Percentiles rank a stretch among this genome's conserved stretches.
Evolutionary conservation across 1,139 yeast genomes (phyloP).

Genomic region (Geotrichum histeridarum): DNA sequence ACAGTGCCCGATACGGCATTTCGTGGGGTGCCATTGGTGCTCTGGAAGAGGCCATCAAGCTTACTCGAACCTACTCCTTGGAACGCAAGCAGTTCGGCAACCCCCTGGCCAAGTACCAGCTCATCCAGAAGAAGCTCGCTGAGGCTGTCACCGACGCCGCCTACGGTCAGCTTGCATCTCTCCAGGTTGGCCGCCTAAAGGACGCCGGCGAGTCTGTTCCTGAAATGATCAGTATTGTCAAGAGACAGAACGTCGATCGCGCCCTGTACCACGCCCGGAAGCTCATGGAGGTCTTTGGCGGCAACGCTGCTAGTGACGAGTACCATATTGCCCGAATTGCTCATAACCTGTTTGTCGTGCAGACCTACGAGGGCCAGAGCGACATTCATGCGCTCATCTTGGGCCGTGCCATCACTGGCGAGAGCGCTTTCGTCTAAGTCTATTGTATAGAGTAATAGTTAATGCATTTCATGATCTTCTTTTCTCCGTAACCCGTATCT

Average conservation of each 20-base stretch:
- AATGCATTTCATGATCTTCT: background rate
- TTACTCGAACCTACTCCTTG: constrained; percentile 40
- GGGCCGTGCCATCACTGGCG: constrained; percentile 44
- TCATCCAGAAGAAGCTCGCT: constrained; percentile 43
- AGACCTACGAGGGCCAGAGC: constrained; percentile 45
- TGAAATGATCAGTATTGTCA: constrained; percentile 43
- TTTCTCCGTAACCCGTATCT: background rate
- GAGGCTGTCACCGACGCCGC: constrained; percentile 43
- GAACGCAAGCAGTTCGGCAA: constrained; percentile 42
- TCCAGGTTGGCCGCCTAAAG: constrained; percentile 44
- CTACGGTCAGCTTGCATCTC: constrained; percentile 40
- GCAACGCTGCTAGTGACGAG: constrained; percentile 44
- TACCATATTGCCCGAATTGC: constrained; percentile 44
- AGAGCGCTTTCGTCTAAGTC: constrained; percentile 36
- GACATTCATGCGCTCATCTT: constrained; percentile 43
- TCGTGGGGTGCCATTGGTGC: constrained; percentile 47
- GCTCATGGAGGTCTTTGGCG: constrained; percentile 45
- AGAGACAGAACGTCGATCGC: constrained; percentile 43
- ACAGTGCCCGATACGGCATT: constrained; percentile 44
- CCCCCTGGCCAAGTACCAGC: constrained; percentile 42
- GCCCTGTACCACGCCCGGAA: constrained; percentile 39
- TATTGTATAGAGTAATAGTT: background rate
- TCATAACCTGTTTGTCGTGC: constrained; percentile 43
- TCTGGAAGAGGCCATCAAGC: constrained; percentile 39
- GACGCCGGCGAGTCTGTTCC: constrained; percentile 40